A percentile compares a stretch with the other conserved stretches of the same genome.
Conservation (phyloP, 768 basidiomycete species). For the Mycena leptocephala region DNA sequence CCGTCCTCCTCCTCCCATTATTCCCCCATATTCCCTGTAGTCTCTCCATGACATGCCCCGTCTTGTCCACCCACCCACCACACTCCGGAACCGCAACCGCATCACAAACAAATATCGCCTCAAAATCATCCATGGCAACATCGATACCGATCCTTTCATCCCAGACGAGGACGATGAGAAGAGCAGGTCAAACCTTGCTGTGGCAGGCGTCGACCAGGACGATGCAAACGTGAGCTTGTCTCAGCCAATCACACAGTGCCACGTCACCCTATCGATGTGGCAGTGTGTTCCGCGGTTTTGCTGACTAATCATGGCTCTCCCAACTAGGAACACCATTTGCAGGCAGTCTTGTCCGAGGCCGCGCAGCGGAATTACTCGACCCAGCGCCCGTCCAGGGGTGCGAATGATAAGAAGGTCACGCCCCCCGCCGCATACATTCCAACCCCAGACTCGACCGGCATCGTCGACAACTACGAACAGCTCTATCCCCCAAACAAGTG, state of each 20-base stretch:
- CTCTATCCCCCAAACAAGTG: slow-evolving; percentile 82
- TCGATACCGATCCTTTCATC: slow-evolving; percentile 85
- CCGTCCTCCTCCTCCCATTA: slow-evolving; percentile 52
- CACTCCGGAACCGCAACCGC: slow-evolving; percentile 90
- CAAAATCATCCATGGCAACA: slow-evolving; percentile 85
- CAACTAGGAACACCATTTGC: slow-evolving; percentile 69
- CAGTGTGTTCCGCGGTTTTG: slow-evolving; percentile 66
- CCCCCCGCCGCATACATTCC: slow-evolving; percentile 87
- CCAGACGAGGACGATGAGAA: slow-evolving; percentile 92
- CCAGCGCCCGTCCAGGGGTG: slow-evolving; percentile 25
- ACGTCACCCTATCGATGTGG: slow-evolving; percentile 51
- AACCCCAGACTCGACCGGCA: slow-evolving; percentile 92
- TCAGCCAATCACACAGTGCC: slow-evolving; percentile 17
- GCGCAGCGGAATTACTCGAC: slow-evolving; percentile 29
- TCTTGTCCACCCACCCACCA: slow-evolving; percentile 82
- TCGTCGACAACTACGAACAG: slow-evolving; percentile 85
- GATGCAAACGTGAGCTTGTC: slow-evolving; percentile 89
- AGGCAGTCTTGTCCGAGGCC: slow-evolving; percentile 58
- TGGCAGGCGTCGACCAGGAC: slow-evolving; percentile 93
- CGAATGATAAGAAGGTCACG: slow-evolving; percentile 40
- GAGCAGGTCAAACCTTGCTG: slow-evolving; percentile 82
- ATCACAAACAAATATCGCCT: slow-evolving; percentile 95
- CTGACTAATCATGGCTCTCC: slow-evolving; percentile 54
- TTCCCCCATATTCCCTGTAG: slow-evolving; percentile 53
- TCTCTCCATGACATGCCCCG: slow-evolving; percentile 91